Evolutionary conservation across 371 early-diverging fungal species (phyloP), one percentile per base, ranked within the genome.

Genomic region (Lichtheimia ramosa): DNA sequence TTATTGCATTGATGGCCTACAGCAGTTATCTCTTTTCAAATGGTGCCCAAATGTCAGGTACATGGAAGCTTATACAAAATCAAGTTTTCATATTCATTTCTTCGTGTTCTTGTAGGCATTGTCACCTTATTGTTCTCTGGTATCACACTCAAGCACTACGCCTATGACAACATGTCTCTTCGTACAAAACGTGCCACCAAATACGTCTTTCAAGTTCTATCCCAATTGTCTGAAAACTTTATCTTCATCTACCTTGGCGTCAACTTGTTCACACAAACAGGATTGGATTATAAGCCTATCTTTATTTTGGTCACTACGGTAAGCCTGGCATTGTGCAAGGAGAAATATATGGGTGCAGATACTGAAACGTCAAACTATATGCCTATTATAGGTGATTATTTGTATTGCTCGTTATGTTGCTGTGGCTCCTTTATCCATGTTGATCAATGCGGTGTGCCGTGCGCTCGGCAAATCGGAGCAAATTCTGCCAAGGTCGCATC

Each of bases 181-280:
- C 77, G 82, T 27, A 87, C 89, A 27, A 83, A 91, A 68, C 67
- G 87, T 28, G 92, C 95, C 0, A 93, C 94, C 25, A 90, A 91
- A 67, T 89, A 89, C 59, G 82, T 96, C 76, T 95, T 94, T 71
- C 88, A 91, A 34, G 88, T 97, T n/a, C 73, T 95, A 28, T 87
- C 93, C 0, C 92, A 94, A 61, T 79, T 96, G 16, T 88, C 92
- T 0, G 98, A 97, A 64, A 95, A 93, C 65, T 96, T 97, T 68
- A 91, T 96, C 64, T 97, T 96, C 68, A 93, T 97, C 62, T 96
- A 96, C 63, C 81, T 97, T 23, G 98, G 96, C 10, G 82, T 97
- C 51, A 90, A 95, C 20, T 77, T 96, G 49, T 96, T 95, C 68
- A 92, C 95, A 0, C 80, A 84, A 23, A 69, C 76, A 21, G 87